Percentiles rank a stretch among this genome's conserved stretches.
phyloP scores from a whole-genome alignment of 2,329 filamentous ascomycete species.

The Orbilia blumenaviensis region DNA sequence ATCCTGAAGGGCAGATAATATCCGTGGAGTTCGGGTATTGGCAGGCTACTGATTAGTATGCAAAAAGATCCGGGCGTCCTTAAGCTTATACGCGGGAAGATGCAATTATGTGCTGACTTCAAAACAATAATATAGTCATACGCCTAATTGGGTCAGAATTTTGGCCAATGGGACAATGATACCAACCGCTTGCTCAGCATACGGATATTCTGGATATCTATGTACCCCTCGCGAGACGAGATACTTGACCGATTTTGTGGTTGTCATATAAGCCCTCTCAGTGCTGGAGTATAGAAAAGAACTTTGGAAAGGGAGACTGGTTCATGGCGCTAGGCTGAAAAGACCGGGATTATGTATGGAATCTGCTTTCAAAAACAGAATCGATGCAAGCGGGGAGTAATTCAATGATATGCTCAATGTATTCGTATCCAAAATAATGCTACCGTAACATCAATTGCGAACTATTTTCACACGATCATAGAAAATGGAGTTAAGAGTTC shows the following conservation, averaged over 20 bases:
- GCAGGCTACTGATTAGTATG: conserved; percentile 18
- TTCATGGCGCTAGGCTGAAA: neutral
- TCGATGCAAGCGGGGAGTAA: neutral
- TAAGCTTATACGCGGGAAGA: neutral
- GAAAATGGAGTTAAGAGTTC: neutral
- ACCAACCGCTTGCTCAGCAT: conserved; percentile 23
- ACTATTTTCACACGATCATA: too few relatives aligned
- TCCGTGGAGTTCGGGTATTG: conserved; percentile 43
- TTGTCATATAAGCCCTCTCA: conserved; percentile 1
- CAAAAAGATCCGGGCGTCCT: neutral
- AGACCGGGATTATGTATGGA: neutral
- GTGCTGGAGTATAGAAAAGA: too few relatives aligned
- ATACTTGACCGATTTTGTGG: conserved; percentile 35
- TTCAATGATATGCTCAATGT: conserved; percentile 4
- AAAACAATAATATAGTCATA: neutral
- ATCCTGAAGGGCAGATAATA: conserved; percentile 26
- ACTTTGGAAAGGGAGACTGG: neutral
- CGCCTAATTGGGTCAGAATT: conserved; percentile 21
- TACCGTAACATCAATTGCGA: too few relatives aligned
- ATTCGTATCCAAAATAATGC: neutral
- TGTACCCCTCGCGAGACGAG: conserved; percentile 41
- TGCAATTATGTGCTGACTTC: neutral
- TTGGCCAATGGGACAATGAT: conserved; percentile 37
- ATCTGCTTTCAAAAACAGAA: neutral
- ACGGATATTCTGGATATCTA: conserved; percentile 42